A percentile compares a stretch with the other conserved stretches of the same genome.
phyloP scores from a whole-genome alignment of 371 early-diverging fungal genomes.

The Syncephalastrum sp. region DNA sequence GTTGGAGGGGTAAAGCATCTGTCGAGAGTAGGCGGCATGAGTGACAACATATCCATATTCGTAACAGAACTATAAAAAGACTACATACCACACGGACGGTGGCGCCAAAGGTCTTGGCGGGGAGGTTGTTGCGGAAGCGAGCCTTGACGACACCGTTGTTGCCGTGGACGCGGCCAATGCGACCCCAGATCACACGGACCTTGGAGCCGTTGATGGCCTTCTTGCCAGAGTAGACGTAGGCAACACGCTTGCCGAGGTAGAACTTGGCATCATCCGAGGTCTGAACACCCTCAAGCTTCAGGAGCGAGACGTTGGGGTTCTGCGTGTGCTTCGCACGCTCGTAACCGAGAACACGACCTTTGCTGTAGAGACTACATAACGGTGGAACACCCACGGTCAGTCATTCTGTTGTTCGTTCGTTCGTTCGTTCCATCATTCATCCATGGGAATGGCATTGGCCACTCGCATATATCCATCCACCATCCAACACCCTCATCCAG shows the following conservation, averaged over 20 bases:
- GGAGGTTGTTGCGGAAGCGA: conserved; percentile 95
- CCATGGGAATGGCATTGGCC: no score
- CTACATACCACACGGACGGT: conserved; percentile 84
- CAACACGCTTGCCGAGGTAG: conserved; percentile 90
- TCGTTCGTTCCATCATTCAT: no score
- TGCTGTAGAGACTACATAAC: conserved; percentile 89
- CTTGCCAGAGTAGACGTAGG: conserved; percentile 86
- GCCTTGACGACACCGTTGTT: conserved; percentile 96
- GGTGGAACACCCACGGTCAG: background rate
- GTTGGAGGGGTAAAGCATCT: conserved; percentile 95
- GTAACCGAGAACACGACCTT: conserved; percentile 95
- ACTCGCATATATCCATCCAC: conserved; percentile 9
- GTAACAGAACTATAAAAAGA: background rate
- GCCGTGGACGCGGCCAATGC: conserved; percentile 93
- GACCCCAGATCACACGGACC: conserved; percentile 97
- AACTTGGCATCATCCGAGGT: conserved; percentile 84
- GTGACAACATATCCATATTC: background rate
- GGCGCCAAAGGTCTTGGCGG: conserved; percentile 92
- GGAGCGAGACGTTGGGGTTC: conserved; percentile 86
- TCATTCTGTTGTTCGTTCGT: conserved; percentile 10
- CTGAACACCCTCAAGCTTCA: conserved; percentile 92
- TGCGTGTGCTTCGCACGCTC: conserved; percentile 91
- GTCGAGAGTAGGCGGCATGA: conserved; percentile 3
- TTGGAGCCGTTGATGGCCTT: conserved; percentile 88
- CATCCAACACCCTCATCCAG: conserved; percentile 2